phyloP scores from a whole-genome alignment of 83 land plant species.

The Larix sibirica region DNA sequence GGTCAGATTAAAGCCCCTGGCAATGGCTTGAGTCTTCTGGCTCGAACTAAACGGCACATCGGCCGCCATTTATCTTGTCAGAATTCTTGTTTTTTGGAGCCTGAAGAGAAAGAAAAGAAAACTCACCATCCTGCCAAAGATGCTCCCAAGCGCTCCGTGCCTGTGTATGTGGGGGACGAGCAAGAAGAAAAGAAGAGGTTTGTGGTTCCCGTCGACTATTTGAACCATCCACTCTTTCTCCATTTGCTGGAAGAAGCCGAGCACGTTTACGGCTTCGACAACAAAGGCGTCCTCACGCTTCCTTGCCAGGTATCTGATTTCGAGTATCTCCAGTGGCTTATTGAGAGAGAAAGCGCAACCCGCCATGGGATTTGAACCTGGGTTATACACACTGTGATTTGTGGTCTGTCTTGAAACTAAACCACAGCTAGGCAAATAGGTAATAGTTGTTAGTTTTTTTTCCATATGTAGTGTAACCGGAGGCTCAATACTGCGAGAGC shows the following conservation, averaged over 20 bases:
- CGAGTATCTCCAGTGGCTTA: slow-evolving; percentile 23
- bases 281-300: slow-evolving; percentile 27
- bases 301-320: slow-evolving; percentile 39
- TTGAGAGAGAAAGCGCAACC: slow-evolving; percentile 12
- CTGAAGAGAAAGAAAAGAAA: background rate
- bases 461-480: too few relatives aligned
- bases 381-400: too few relatives aligned
- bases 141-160: background rate
- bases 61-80: background rate
- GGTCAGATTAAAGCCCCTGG: background rate
- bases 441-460: too few relatives aligned
- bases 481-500: too few relatives aligned
- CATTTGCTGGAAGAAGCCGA: slow-evolving; percentile 26
- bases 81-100: background rate
- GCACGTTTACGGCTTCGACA: slow-evolving; percentile 32
- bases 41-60: background rate
- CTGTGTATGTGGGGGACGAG: background rate
- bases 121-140: background rate
- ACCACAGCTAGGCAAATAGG: too few relatives aligned
- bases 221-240: background rate
- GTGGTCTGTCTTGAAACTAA: too few relatives aligned
- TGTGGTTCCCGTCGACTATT: background rate
- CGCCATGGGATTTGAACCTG: too few relatives aligned
- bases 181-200: background rate
- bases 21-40: background rate